Evolutionary conservation across 306 rosid species (phyloP).

Genomic region (Quillaja saponaria): DNA sequence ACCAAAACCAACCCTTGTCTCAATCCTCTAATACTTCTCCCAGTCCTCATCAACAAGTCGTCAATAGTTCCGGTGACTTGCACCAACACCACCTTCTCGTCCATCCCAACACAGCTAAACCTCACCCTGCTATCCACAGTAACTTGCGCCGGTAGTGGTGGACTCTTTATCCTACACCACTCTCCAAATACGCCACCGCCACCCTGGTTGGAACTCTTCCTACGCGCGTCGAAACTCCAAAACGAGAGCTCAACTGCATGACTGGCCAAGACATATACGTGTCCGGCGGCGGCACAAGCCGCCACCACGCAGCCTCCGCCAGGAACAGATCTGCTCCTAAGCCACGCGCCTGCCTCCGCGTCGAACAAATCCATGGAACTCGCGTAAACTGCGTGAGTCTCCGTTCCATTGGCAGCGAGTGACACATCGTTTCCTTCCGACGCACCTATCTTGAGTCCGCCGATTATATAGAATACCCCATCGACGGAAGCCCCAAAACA

Average conservation of each 20-base stretch:
- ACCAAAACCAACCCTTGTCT: conserved; percentile 57
- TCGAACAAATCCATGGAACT: conserved; percentile 80
- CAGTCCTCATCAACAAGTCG: conserved; percentile 39
- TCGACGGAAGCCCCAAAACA: conserved; percentile 66
- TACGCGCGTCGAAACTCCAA: conserved; percentile 66
- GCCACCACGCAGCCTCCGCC: conserved; percentile 79
- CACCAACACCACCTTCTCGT: conserved; percentile 55
- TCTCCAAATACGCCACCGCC: conserved; percentile 44
- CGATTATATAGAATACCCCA: conserved; percentile 57
- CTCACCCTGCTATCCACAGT: conserved; percentile 62
- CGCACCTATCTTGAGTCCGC: conserved; percentile 63
- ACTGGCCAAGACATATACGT: conserved; percentile 56
- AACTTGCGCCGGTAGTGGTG: conserved; percentile 57
- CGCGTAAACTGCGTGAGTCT: conserved; percentile 59
- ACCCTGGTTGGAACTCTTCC: conserved; percentile 5
- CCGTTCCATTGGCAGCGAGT: conserved; percentile 38
- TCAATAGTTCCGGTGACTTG: conserved; percentile 49
- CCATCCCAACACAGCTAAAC: conserved; percentile 62
- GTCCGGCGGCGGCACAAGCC: conserved; percentile 46
- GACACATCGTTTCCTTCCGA: conserved; percentile 27
- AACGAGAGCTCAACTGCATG: conserved; percentile 73
- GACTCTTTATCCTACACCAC: conserved; percentile 65
- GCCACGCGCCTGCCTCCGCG: conserved; percentile 58
- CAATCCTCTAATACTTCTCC: conserved; percentile 40
- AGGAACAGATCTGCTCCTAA: conserved; percentile 57